These are phyloP conservation scores for Sphenostylis stenocarpa DNA, from an alignment of 306 rosid species.

Conservation along the genomic window DNA sequence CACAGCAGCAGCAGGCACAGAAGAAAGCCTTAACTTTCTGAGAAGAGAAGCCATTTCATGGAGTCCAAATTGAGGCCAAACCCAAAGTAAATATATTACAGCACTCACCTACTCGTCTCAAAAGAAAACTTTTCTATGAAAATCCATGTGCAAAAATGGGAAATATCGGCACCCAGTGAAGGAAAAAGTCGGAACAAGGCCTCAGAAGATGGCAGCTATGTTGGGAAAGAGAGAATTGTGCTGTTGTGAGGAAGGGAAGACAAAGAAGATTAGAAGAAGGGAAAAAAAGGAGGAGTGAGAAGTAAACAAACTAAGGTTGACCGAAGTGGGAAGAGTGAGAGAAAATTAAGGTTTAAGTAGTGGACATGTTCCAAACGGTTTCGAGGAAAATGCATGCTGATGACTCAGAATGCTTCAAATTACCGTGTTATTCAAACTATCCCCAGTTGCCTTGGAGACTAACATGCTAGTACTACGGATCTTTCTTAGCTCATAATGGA, in stretches of 20 bases:
- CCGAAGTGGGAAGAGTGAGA: background rate
- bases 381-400: constrained; percentile 17
- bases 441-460: background rate
- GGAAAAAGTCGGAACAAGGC: background rate
- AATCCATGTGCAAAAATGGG: background rate
- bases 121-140: background rate
- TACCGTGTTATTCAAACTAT: background rate
- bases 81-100: background rate
- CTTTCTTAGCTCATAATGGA: no score
- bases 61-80: background rate
- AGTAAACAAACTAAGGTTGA: background rate
- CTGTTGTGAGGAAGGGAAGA: background rate
- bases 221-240: background rate
- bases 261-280: background rate
- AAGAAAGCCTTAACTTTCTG: constrained; percentile 44
- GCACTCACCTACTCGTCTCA: constrained; percentile 8
- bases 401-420: constrained; percentile 29
- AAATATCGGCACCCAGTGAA: background rate
- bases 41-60: constrained; percentile 54
- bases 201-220: background rate
- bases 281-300: background rate
- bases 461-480: no score
- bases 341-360: background rate
- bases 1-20: constrained; percentile 32
- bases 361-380: constrained; percentile 24